A percentile compares a stretch with the other conserved stretches of the same genome.
phyloP scores from a whole-genome alignment of 495 filamentous ascomycete species.

The Chaetomium tenue region DNA sequence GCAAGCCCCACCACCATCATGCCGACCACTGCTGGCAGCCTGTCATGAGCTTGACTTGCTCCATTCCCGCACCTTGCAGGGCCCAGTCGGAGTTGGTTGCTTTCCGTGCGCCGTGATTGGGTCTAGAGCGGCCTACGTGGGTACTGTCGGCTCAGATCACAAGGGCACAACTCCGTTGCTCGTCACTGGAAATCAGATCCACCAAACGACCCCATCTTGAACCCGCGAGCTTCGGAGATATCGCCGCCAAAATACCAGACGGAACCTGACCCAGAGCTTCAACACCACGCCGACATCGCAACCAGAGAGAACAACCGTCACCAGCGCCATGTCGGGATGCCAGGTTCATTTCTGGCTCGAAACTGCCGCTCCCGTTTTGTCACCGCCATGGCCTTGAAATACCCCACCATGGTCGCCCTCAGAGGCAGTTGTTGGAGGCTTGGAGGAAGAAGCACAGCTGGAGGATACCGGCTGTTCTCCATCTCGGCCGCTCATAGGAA shows the following conservation, averaged over 20 bases:
- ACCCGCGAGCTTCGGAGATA: background rate
- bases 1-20: too few relatives aligned
- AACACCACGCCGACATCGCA: background rate
- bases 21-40: too few relatives aligned
- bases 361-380: slow-evolving; percentile 21
- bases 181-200: too few relatives aligned
- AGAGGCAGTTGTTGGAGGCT: background rate
- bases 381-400: slow-evolving; percentile 16
- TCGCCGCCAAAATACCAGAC: background rate
- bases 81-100: too few relatives aligned
- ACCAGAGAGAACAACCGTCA: background rate
- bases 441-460: background rate
- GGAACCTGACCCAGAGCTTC: background rate
- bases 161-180: too few relatives aligned
- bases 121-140: too few relatives aligned
- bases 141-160: too few relatives aligned
- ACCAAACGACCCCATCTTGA: background rate
- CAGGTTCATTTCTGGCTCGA: slow-evolving; percentile 26
- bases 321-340: slow-evolving; percentile 33
- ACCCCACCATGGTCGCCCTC: slow-evolving; percentile 19
- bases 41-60: too few relatives aligned
- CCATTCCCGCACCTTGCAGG: too few relatives aligned
- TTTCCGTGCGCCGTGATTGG: too few relatives aligned
- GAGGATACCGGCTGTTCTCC: slow-evolving; percentile 45
- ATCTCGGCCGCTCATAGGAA: slow-evolving; percentile 39